Conservation (phyloP, 805 yeast species). For the Pichia sporocuriosa region DNA sequence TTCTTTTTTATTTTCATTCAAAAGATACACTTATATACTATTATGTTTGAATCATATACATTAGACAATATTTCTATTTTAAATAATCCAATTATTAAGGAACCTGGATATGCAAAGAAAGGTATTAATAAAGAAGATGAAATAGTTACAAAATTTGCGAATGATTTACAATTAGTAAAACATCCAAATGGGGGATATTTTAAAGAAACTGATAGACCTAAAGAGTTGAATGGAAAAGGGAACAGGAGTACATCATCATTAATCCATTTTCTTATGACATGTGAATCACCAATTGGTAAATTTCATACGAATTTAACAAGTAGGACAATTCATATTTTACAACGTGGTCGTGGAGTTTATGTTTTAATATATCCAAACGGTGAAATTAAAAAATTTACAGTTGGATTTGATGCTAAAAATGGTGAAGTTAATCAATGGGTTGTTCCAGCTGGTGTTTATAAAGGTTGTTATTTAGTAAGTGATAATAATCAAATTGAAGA, state of each 20-base stretch:
- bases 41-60: not conserved
- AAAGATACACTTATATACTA: too few species aligned
- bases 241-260: constrained; percentile 33
- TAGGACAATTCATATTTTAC: constrained; percentile 50
- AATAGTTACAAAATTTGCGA: constrained; percentile 28
- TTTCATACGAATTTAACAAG: constrained; percentile 41
- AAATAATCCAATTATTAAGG: not conserved
- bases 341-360: constrained; percentile 49
- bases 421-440: constrained; percentile 57
- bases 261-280: constrained; percentile 46
- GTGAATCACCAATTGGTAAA: constrained; percentile 44
- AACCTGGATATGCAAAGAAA: constrained; percentile 20
- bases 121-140: constrained; percentile 16
- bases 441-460: constrained; percentile 54
- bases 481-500: constrained; percentile 23
- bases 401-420: constrained; percentile 40
- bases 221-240: not conserved
- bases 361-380: constrained; percentile 49
- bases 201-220: constrained; percentile 48
- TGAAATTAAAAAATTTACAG: constrained; percentile 40
- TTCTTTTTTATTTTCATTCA: too few species aligned
- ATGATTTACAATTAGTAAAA: constrained; percentile 31
- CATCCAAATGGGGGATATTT: constrained; percentile 56
- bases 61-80: constrained; percentile 2
- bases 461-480: constrained; percentile 43